These are phyloP conservation scores for Trichoderma reesei DNA, from an alignment of 495 filamentous ascomycete genomes.

Conservation along the genomic window DNA sequence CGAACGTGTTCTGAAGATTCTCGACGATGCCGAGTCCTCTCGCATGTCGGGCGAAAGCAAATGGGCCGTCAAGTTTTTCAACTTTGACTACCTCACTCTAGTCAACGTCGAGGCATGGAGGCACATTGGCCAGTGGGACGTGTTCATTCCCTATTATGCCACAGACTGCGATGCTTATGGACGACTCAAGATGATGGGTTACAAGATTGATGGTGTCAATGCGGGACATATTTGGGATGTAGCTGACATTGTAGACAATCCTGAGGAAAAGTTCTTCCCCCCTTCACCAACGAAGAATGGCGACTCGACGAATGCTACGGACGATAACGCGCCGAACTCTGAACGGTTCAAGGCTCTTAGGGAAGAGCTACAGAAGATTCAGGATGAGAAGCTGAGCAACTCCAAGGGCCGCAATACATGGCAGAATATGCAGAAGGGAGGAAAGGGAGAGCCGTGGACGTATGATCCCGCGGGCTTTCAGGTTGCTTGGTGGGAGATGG, in stretches of 20 bases:
- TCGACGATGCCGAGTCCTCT: constrained; percentile 20
- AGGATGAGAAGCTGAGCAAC: constrained; percentile 28
- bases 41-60: constrained; percentile 17
- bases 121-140: constrained; percentile 50
- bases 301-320: constrained; percentile 13
- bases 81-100: constrained; percentile 49
- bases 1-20: constrained; percentile 33
- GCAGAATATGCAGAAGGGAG: constrained; percentile 48
- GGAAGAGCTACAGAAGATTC: constrained; percentile 14
- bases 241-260: constrained; percentile 32
- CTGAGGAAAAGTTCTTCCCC: constrained; percentile 39
- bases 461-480: constrained; percentile 44
- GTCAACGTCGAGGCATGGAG: constrained; percentile 45
- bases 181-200: constrained; percentile 42
- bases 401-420: constrained; percentile 48
- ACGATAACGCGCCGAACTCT: neutral
- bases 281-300: constrained; percentile 26
- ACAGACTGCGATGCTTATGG: constrained; percentile 52
- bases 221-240: constrained; percentile 48
- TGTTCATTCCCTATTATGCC: constrained; percentile 50
- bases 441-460: constrained; percentile 52
- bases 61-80: constrained; percentile 46
- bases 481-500: constrained; percentile 40
- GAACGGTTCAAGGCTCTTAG: neutral
- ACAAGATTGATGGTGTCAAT: constrained; percentile 32